phyloP scores from a whole-genome alignment of 306 rosid genomes.

The Cicer chorassanicum region DNA sequence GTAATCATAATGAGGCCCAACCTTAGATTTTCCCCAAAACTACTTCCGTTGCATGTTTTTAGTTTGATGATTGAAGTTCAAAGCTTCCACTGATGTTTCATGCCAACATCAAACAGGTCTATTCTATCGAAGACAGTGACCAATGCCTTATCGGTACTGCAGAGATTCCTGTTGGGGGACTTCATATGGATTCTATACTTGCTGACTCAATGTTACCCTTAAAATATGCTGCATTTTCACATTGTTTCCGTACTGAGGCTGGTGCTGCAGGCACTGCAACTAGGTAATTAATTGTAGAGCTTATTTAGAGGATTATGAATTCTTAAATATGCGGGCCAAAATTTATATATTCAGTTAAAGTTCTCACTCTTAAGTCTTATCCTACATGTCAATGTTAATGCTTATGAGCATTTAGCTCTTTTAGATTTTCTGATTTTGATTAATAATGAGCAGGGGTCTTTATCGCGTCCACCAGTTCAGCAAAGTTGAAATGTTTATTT shows the following conservation, averaged over 20 bases:
- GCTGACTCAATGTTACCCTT: conserved; percentile 75
- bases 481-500: conserved; percentile 91
- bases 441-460: conserved; percentile 77
- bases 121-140: conserved; percentile 84
- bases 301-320: no score
- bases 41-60: conserved; percentile 20
- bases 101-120: conserved; percentile 63
- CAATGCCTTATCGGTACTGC: conserved; percentile 99
- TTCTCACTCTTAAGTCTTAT: conserved; percentile 6
- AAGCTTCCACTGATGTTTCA: conserved; percentile 47
- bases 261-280: conserved; percentile 97
- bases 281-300: conserved; percentile 54
- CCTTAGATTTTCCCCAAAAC: conserved; percentile 33
- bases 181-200: conserved; percentile 96
- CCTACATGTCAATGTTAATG: conserved; percentile 5
- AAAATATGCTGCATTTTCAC: conserved; percentile 90
- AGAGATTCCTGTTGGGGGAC: conserved; percentile 97
- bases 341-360: conserved; percentile 3
- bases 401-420: conserved; percentile 21
- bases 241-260: conserved; percentile 97
- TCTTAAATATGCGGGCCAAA: background rate
- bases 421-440: conserved; percentile 19
- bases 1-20: conserved; percentile 20
- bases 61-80: conserved; percentile 31
- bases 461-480: conserved; percentile 99